These are phyloP conservation scores for Vigna mungo DNA, from an alignment of 306 rosid species.

Conservation along the genomic window DNA sequence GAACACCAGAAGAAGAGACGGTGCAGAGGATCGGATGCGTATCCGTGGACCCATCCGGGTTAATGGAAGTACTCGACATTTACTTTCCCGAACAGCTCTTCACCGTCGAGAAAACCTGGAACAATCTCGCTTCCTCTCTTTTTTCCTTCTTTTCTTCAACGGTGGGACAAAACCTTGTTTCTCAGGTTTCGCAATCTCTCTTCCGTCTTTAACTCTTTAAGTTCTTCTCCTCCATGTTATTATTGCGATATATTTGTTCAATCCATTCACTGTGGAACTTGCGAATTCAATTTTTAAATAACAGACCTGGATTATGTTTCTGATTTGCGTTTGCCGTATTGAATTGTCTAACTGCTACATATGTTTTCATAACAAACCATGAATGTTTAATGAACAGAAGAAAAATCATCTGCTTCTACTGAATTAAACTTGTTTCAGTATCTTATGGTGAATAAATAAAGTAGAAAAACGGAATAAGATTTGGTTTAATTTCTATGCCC, in stretches of 20 bases:
- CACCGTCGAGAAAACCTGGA: conserved; percentile 68
- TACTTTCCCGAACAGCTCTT: conserved; percentile 75
- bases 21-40: conserved; percentile 20
- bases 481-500: not conserved
- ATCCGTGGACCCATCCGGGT: conserved; percentile 37
- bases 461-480: not conserved
- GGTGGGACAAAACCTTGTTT: conserved; percentile 52
- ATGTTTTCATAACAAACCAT: not conserved
- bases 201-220: not conserved
- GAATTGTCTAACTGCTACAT: not conserved
- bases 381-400: conserved; percentile 7
- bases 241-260: not conserved
- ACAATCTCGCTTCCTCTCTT: conserved; percentile 67
- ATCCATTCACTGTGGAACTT: not conserved
- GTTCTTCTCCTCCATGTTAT: not conserved
- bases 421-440: not conserved
- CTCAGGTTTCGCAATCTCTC: conserved; percentile 56
- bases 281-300: conserved; percentile 2
- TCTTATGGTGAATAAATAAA: not conserved
- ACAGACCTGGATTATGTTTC: conserved; percentile 8
- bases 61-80: conserved; percentile 41
- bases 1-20: conserved; percentile 35
- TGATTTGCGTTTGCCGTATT: not conserved
- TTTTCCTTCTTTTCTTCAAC: conserved; percentile 65
- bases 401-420: not conserved